A percentile compares a stretch with the other conserved stretches of the same genome.
Conservation (phyloP, 495 filamentous ascomycete genomes). For the Penicillium lividum region DNA sequence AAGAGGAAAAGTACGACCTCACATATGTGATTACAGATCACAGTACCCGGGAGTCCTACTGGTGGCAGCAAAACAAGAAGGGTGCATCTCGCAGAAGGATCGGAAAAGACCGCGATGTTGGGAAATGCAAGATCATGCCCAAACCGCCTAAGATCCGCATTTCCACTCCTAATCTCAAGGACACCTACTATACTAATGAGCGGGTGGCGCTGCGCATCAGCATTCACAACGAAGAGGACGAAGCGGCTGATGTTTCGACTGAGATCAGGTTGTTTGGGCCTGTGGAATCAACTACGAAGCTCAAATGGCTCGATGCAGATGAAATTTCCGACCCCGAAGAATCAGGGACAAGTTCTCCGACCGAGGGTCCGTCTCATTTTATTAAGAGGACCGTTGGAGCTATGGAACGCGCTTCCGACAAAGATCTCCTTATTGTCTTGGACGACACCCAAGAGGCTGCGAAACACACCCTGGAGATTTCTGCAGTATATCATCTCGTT, state of each 20-base stretch:
- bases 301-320: slow-evolving; percentile 48
- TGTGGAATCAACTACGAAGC: slow-evolving; percentile 51
- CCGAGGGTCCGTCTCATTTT: slow-evolving; percentile 37
- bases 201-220: slow-evolving; percentile 63
- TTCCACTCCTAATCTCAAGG: slow-evolving; percentile 55
- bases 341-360: slow-evolving; percentile 30
- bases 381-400: slow-evolving; percentile 38
- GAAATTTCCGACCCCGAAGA: slow-evolving; percentile 13
- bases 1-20: slow-evolving; percentile 67
- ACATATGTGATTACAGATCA: slow-evolving; percentile 58
- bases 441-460: slow-evolving; percentile 50
- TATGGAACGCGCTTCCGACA: slow-evolving; percentile 51
- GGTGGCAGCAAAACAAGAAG: slow-evolving; percentile 55
- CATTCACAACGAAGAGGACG: slow-evolving; percentile 81
- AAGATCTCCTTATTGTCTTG: slow-evolving; percentile 35
- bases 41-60: slow-evolving; percentile 43
- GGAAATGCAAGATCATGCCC: slow-evolving; percentile 67
- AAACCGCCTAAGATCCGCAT: slow-evolving; percentile 92
- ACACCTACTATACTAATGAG: slow-evolving; percentile 85
- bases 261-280: slow-evolving; percentile 66
- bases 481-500: slow-evolving; percentile 71
- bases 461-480: slow-evolving; percentile 69
- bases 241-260: slow-evolving; percentile 67
- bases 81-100: slow-evolving; percentile 37
- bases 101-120: slow-evolving; percentile 42